phyloP scores from a whole-genome alignment of 371 early-diverging fungal species.

The Apophysomyces ossiformis region DNA sequence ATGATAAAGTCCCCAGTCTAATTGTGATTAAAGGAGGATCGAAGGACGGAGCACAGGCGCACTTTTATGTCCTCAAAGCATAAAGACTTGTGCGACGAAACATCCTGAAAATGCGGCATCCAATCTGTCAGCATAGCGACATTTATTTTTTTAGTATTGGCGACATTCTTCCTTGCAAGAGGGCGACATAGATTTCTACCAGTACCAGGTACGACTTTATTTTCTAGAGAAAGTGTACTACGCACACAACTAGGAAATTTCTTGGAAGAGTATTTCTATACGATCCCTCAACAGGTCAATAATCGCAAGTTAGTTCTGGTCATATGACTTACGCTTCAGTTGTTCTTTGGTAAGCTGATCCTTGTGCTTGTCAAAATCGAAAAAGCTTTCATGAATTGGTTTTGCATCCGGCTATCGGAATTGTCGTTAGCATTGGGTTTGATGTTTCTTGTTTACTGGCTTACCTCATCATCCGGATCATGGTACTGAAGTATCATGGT shows the following conservation, averaged over 20 bases:
- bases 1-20: too few relatives aligned
- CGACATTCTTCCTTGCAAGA: too few relatives aligned
- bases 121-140: not conserved
- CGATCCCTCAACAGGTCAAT: not conserved
- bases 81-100: too few relatives aligned
- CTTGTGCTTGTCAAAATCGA: slow-evolving; percentile 89
- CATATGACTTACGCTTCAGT: slow-evolving; percentile 63
- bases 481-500: slow-evolving; percentile 60
- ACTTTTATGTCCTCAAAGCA: too few relatives aligned
- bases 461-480: slow-evolving; percentile 80
- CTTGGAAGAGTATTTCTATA: slow-evolving; percentile 16
- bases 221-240: not conserved
- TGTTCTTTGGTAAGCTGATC: slow-evolving; percentile 85
- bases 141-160: too few relatives aligned
- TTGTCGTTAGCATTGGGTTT: not conserved
- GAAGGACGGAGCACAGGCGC: too few relatives aligned
- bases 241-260: slow-evolving; percentile 2
- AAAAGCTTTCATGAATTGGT: slow-evolving; percentile 81
- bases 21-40: too few relatives aligned
- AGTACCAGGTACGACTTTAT: not conserved
- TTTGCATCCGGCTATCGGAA: slow-evolving; percentile 64
- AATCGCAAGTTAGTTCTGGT: not conserved
- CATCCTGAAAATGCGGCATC: too few relatives aligned
- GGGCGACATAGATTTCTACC: not conserved
- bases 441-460: not conserved